phyloP scores from a whole-genome alignment of 345 rosid species.

The Lagerstroemia speciosa region DNA sequence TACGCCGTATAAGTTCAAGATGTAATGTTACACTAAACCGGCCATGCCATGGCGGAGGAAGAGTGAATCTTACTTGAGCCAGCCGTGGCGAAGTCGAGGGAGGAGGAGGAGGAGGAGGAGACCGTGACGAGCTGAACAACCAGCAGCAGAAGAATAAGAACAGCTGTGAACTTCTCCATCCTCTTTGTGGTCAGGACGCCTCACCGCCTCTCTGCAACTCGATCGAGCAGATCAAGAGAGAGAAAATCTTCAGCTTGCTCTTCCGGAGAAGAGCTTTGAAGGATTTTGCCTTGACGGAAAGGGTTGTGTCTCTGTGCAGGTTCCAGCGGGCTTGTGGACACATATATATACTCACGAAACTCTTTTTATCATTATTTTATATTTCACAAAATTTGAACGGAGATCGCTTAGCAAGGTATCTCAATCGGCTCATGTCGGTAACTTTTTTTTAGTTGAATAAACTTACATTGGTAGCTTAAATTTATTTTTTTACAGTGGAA shows the following conservation, averaged over 20 bases:
- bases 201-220: background rate
- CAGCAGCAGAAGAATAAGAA: constrained; percentile 14
- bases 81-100: constrained; percentile 35
- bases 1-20: no score
- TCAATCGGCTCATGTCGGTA: no score
- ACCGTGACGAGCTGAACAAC: constrained; percentile 29
- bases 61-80: constrained; percentile 33
- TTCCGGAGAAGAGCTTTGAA: background rate
- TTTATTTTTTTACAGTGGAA: no score
- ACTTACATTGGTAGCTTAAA: no score
- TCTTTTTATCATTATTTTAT: no score
- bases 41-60: background rate
- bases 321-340: background rate
- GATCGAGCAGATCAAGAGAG: background rate
- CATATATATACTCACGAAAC: background rate
- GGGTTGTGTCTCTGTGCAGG: background rate
- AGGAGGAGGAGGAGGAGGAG: constrained; percentile 33
- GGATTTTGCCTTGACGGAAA: background rate
- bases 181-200: background rate
- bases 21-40: no score
- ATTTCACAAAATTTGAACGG: no score
- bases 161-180: constrained; percentile 25
- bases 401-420: no score
- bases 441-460: no score
- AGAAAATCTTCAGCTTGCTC: background rate